Evolutionary conservation across 768 basidiomycete genomes (phyloP).

Genomic region (Russula olivacea): DNA sequence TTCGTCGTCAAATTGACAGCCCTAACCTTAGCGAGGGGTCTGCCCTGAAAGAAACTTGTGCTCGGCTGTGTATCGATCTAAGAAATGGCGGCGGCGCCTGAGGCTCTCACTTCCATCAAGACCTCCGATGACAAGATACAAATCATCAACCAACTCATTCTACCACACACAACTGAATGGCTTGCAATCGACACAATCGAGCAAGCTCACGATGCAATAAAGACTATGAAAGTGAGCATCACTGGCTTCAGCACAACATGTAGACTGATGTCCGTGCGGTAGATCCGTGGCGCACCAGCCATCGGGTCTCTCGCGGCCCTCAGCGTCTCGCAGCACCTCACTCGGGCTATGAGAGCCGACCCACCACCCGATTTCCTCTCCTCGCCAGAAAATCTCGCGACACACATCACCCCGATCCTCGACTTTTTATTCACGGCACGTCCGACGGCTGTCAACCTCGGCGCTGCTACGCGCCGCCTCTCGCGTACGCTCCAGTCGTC

Average conservation of each 20-base stretch:
- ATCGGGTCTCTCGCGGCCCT: constrained; percentile 90
- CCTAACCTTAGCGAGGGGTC: constrained; percentile 4
- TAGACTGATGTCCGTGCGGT: background rate
- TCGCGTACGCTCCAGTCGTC: constrained; percentile 40
- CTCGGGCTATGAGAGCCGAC: constrained; percentile 42
- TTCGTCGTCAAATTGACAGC: constrained; percentile 9
- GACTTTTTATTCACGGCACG: constrained; percentile 77
- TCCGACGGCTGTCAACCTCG: constrained; percentile 96
- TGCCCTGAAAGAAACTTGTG: background rate
- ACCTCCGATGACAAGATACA: constrained; percentile 53
- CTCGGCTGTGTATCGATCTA: background rate
- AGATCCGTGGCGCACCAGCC: constrained; percentile 91
- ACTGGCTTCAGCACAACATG: background rate
- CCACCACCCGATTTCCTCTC: constrained; percentile 50
- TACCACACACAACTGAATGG: constrained; percentile 69
- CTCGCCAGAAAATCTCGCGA: constrained; percentile 46
- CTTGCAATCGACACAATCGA: constrained; percentile 64
- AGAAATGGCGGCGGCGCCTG: constrained; percentile 19
- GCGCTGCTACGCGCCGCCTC: constrained; percentile 75
- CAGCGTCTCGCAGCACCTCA: constrained; percentile 61
- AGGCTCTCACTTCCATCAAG: constrained; percentile 37
- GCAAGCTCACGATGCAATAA: constrained; percentile 90
- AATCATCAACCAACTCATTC: constrained; percentile 85
- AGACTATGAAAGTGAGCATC: constrained; percentile 77
- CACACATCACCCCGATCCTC: constrained; percentile 53